A percentile compares a stretch with the other conserved stretches of the same genome.
Conservation (phyloP, 805 yeast species). For the Candida vaughaniae region DNA sequence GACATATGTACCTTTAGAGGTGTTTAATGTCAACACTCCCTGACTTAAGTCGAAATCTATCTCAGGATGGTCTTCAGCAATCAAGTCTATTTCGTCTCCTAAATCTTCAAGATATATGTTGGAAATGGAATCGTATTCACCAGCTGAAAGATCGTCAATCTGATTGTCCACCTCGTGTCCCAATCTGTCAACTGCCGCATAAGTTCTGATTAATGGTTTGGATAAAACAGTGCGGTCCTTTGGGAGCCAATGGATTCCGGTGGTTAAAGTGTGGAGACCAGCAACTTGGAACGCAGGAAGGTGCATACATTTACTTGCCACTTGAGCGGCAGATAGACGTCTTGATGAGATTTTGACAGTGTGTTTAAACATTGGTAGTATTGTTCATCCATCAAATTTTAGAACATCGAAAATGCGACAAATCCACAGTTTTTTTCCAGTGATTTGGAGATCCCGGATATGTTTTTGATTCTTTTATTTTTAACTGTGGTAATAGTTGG, state of each 20-base stretch:
- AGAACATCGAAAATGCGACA: too few species aligned
- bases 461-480: constrained; percentile 39
- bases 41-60: constrained; percentile 78
- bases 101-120: constrained; percentile 69
- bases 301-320: not conserved
- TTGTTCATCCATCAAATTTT: too few species aligned
- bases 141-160: constrained; percentile 46
- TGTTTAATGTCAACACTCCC: constrained; percentile 78
- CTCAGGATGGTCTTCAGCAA: constrained; percentile 61
- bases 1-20: constrained; percentile 79
- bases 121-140: constrained; percentile 63
- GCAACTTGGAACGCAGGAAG: not conserved
- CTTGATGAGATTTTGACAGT: too few species aligned
- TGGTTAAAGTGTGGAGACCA: not conserved
- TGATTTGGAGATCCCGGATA: too few species aligned
- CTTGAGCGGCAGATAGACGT: too few species aligned
- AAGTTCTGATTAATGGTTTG: constrained; percentile 7
- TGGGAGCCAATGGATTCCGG: too few species aligned
- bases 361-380: too few species aligned
- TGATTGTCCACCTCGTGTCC: constrained; percentile 24
- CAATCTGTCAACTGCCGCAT: constrained; percentile 13
- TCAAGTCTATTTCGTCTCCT: constrained; percentile 62
- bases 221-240: too few species aligned
- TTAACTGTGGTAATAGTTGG: constrained; percentile 43
- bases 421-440: too few species aligned